Conservation (phyloP, 2,329 filamentous ascomycete species). For the Ceratocystis papillata region DNA sequence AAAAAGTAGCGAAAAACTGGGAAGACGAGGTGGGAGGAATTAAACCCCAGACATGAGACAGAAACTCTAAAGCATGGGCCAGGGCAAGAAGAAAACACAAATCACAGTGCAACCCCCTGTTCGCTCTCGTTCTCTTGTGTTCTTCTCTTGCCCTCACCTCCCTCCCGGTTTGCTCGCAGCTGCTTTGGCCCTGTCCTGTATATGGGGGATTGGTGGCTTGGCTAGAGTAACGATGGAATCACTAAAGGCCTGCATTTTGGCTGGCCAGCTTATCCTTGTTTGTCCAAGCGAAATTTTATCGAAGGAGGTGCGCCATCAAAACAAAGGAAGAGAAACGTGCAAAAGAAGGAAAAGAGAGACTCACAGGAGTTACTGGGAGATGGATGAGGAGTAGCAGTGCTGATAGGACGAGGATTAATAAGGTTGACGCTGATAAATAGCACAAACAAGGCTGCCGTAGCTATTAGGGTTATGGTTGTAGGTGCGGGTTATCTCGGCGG, state of each 20-base stretch:
- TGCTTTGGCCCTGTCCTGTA: neutral
- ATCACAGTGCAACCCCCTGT: neutral
- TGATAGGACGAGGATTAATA: conserved; percentile 12
- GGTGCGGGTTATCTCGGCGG: neutral
- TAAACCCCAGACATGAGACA: conserved; percentile 13
- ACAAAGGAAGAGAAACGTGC: neutral
- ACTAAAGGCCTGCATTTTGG: conserved; percentile 1
- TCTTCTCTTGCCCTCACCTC: neutral
- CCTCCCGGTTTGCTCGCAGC: neutral
- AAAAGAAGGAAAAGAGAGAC: neutral
- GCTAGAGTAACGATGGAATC: neutral
- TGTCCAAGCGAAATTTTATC: conserved; percentile 15
- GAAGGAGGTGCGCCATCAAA: conserved; percentile 13
- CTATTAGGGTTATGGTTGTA: neutral
- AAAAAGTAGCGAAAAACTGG: neutral
- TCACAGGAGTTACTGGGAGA: neutral
- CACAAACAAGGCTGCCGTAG: neutral
- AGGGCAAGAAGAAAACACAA: conserved; percentile 13
- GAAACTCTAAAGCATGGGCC: conserved; percentile 14
- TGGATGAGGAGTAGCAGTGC: neutral
- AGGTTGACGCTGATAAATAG: conserved; percentile 1
- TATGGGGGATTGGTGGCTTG: neutral
- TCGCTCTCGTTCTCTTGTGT: neutral
- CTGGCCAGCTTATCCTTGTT: conserved; percentile 9
- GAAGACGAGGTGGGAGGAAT: neutral